These are phyloP conservation scores for Termitomyces sp. DNA, from an alignment of 768 basidiomycete genomes.

Conservation along the genomic window DNA sequence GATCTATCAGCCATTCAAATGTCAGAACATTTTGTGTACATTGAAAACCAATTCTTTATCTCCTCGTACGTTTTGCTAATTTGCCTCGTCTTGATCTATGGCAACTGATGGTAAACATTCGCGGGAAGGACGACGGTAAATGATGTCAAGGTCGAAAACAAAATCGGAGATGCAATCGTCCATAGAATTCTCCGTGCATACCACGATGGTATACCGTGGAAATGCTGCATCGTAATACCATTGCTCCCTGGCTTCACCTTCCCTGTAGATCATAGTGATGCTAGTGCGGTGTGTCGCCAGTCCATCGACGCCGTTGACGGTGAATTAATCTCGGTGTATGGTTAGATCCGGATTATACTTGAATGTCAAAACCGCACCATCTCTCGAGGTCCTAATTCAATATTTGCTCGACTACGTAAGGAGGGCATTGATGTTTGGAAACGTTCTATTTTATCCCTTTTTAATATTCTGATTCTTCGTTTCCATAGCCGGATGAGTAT, in stretches of 20 bases:
- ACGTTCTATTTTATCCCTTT: background rate
- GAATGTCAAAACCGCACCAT: constrained; percentile 94
- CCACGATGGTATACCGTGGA: constrained; percentile 76
- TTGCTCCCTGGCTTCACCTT: constrained; percentile 90
- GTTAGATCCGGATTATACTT: constrained; percentile 84
- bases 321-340: background rate
- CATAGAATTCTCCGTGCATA: constrained; percentile 87
- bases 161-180: constrained; percentile 91
- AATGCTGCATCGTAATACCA: constrained; percentile 89
- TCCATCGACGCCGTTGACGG: background rate
- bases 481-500: constrained; percentile 78
- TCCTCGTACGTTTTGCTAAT: constrained; percentile 56
- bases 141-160: constrained; percentile 85
- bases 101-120: constrained; percentile 7
- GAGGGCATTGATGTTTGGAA: constrained; percentile 80
- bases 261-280: constrained; percentile 89
- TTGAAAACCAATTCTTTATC: constrained; percentile 93
- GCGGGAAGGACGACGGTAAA: constrained; percentile 67
- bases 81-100: background rate
- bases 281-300: constrained; percentile 65
- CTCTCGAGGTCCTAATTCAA: constrained; percentile 83
- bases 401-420: constrained; percentile 78
- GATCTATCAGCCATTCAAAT: constrained; percentile 70
- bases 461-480: constrained; percentile 2
- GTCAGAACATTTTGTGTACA: constrained; percentile 97